These are phyloP conservation scores for Dictyostelium purpureum DNA, from an alignment of 78 protist genomes.

Conservation along the genomic window DNA sequence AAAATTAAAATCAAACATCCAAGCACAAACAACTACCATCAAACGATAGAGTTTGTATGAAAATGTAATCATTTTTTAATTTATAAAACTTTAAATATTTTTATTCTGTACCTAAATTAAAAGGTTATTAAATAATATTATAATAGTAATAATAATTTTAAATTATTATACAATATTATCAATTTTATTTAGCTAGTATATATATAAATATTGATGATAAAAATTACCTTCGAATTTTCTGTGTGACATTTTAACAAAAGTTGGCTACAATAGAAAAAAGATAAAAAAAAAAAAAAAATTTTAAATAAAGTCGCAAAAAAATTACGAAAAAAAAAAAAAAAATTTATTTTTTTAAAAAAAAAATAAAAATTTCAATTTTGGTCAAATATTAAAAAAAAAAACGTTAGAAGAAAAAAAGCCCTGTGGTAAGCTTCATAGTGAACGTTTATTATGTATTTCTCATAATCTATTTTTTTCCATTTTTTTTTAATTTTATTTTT, in stretches of 20 bases:
- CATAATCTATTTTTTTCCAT: not conserved
- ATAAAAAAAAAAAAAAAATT: not conserved
- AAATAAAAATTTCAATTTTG: not conserved
- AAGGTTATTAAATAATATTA: too few relatives aligned
- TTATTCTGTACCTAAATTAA: too few relatives aligned
- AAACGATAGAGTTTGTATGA: constrained; percentile 58
- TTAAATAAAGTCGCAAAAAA: not conserved
- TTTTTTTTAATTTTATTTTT: not conserved
- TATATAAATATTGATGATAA: too few relatives aligned
- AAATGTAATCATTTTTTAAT: constrained; percentile 47
- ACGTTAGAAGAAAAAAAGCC: not conserved
- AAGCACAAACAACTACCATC: constrained; percentile 74
- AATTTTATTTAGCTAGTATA: too few relatives aligned
- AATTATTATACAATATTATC: too few relatives aligned
- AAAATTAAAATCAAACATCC: constrained; percentile 48
- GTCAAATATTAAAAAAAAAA: too few relatives aligned
- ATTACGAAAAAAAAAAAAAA: not conserved
- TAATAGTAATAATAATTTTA: too few relatives aligned
- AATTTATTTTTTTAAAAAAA: not conserved
- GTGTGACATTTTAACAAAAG: not conserved
- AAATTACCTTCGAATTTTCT: not conserved
- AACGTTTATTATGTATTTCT: not conserved
- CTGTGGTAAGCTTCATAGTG: not conserved
- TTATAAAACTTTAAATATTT: too few relatives aligned
- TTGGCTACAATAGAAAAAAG: not conserved